Base-by-base conservation (phyloP, 345 rosid species). In the Passiflora organensis region DNA sequence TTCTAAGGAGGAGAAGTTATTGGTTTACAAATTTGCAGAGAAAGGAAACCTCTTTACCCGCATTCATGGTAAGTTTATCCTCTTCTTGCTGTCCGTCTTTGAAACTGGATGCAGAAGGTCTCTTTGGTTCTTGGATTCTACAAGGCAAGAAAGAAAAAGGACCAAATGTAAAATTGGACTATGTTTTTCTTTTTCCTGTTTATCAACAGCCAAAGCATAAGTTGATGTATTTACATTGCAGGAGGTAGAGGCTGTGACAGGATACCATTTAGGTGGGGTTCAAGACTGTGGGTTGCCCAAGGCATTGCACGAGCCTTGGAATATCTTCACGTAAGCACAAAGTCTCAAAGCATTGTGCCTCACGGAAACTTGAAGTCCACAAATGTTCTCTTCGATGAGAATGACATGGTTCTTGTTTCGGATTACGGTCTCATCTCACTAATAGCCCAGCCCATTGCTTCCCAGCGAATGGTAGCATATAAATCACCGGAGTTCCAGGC, bases 1-100 rank as follows among this genome's bases (percentile, higher is more conserved):
- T 65, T 83, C 86, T 15, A 77, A 70, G 62, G 85, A 85, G 3
- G 87, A 91, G 82, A 85, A 87, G 69, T 20, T 81, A 28, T 52
- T 81, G 20, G 34, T 81, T 0, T 74, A 62, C 76, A 76, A 28
- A 56, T 69, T 53, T 54, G 74, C 75, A 14, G 56, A 58, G 43
- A 77, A 74, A 2, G 85, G 91, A 56, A 79, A 63, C 65, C 73
- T 84, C 51, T 71, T 73, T 43, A 36, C 65, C 50, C 83, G 77
- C 52, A 71, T 84, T 23, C 86, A 84, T 18, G 72, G 91, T 81
- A 47, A 70, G 75, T 21, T 6, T 12, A 20, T 41, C 21, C 16
- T 47, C 14, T 10, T 44, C 43, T 18, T 58, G 15, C 13, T 9
- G 15, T n/a, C 48, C 3, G 2, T 43, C 16, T 25, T 8, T 28